Base-by-base conservation (phyloP, 805 yeast species). In the Kodamaea neixiangensis region DNA sequence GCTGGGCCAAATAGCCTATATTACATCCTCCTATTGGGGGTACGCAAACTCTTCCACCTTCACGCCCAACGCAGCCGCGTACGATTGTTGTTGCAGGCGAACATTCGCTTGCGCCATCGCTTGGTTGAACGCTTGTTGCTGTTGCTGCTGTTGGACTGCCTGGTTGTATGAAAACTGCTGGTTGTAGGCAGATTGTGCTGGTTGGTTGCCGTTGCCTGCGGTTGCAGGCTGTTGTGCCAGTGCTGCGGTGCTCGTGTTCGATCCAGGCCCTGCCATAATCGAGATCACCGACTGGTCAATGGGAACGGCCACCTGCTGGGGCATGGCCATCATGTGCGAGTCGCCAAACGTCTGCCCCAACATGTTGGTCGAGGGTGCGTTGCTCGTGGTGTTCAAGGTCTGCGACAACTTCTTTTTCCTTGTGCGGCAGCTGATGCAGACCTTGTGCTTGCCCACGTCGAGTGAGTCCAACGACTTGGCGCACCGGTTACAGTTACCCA, bases 401-500 rank as follows among this genome's bases (percentile, higher is more conserved):
- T 55, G 57, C 5, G 54, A 39, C 48, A 59, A 51, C 57, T 73
- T 72, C 67, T 78, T 81, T 71, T 82, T 79, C 58, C 81, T 68
- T 54, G 69, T 72, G 42, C 89, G 72, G 61, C 89, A 84, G 22
- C 58, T 61, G 7, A 59, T 49, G 60, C 89, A 84, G 15, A 82
- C 84, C 63, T 84, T 84, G 59, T 78, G 81, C 39, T 75, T 77
- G 22, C 76, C 80, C 33, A 69, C 66, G 56, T 79, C 85, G 2
- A 63, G 71, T 0, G 72, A 70, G n/a, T 62, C 66, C 52, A 83
- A 63, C 0, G 73, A 68, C 51, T 71, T 70, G 3, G 86, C 83
- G 65, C 89, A 85, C 48, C 89, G 72, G 59, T 82, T 83, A 60
- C 89, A 85, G 48, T 78, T 75, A 11, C 87, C 87, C 58, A 73